Conservation (phyloP, 768 basidiomycete species). For the Rhodotorula graminis region DNA sequence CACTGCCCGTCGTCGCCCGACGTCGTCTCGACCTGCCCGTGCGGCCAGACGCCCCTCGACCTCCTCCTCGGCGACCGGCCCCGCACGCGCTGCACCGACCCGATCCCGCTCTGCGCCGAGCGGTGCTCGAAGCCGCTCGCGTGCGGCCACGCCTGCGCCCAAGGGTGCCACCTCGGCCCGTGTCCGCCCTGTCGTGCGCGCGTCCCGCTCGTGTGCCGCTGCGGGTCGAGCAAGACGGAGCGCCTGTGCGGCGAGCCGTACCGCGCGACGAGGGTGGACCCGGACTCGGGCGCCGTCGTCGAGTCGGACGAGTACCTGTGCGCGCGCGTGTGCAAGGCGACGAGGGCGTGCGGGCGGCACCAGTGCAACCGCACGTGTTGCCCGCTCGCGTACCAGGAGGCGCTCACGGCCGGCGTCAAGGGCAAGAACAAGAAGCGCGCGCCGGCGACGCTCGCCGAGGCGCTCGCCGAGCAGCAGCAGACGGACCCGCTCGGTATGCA, state of each 20-base stretch:
- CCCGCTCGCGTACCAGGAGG: conserved; percentile 63
- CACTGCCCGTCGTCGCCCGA: conserved; percentile 70
- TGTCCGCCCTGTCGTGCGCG: neutral
- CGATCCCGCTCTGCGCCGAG: conserved; percentile 72
- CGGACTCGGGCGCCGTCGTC: conserved; percentile 19
- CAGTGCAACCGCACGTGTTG: conserved; percentile 82
- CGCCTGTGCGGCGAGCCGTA: conserved; percentile 54
- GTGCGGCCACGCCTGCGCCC: neutral
- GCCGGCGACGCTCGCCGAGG: conserved; percentile 38
- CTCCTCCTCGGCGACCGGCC: conserved; percentile 42
- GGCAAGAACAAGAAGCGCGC: conserved; percentile 59
- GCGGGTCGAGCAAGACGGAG: conserved; percentile 64
- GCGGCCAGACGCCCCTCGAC: conserved; percentile 62
- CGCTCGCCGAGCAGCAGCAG: conserved; percentile 50
- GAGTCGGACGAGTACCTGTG: conserved; percentile 63
- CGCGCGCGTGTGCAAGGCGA: conserved; percentile 68
- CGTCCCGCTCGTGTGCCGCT: conserved; percentile 66
- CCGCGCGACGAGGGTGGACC: conserved; percentile 38
- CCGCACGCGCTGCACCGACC: conserved; percentile 59
- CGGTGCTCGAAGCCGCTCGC: neutral
- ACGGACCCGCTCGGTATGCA: conserved; percentile 51
- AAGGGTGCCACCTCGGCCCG: neutral
- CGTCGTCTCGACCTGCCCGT: conserved; percentile 69
- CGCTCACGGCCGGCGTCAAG: conserved; percentile 55
- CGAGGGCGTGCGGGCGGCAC: conserved; percentile 80